Base-by-base conservation (phyloP, 2,329 filamentous ascomycete genomes). In the Lachnellula arida region DNA sequence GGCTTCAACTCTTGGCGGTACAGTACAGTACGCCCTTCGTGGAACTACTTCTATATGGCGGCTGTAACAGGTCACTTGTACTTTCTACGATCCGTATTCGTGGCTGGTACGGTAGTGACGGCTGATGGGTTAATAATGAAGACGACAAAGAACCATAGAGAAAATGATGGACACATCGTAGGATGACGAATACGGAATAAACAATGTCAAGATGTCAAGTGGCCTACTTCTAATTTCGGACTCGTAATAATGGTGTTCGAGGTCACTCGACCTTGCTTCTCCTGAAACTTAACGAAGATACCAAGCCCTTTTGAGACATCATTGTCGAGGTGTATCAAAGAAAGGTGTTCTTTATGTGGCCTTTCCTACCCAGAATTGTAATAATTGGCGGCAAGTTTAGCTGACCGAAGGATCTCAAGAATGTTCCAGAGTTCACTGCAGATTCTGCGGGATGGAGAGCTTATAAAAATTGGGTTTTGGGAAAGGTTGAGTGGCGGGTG, bases 221-320 rank as follows among this genome's bases (percentile, higher is more conserved):
- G 19, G 42, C 42, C n/a, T 12, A 44, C 7, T 5, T 22, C 17
- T 2, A 44, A n/a, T 44, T 12, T 7, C 42, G 34, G 42, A 23
- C 14, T 43, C 12, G 28, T 12, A 12, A 23, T 23, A 28, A 23
- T 46, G 19, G 34, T 40, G 23, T 42, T 40, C 37, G 43, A 9
- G 57, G 58, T 62, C 60, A 57, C 54, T 56, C 53, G 60, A 62
- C n/a, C n/a, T n/a, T n/a, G n/a, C n/a, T n/a, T n/a, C n/a, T n/a
- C n/a, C n/a, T 28, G 28, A 28, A 28, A 28, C 54, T 53, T 34
- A 22, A 53, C 32, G 8, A 39, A 7, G 22, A n/a, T 44, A 17
- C 23, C 14, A 8, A 28, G 37, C 42, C 15, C 42, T 19, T 44
- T n/a, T 19, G 42, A 44, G n/a, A 44, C n/a, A 12, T 9, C 7